These are phyloP conservation scores for Diplodia mutila DNA, from an alignment of 2,329 filamentous ascomycete genomes.

Conservation along the genomic window DNA sequence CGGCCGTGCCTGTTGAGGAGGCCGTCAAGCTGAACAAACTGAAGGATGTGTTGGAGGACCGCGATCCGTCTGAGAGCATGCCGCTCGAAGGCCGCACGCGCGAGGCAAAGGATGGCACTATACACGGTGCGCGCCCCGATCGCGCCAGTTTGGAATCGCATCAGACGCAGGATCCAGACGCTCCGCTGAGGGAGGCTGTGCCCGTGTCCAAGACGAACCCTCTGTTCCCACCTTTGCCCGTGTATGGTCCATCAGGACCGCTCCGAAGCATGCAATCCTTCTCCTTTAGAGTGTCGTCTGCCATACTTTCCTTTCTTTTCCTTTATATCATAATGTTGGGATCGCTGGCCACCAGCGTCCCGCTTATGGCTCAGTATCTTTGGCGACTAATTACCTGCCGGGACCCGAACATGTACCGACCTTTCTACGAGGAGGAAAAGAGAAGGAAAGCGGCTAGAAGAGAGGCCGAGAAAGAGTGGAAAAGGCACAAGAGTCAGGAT, in stretches of 20 bases:
- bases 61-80: slow-evolving; percentile 38
- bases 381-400: slow-evolving; percentile 61
- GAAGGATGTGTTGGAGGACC: slow-evolving; percentile 54
- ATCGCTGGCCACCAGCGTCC: slow-evolving; percentile 69
- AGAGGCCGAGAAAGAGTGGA: slow-evolving; percentile 67
- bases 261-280: slow-evolving; percentile 68
- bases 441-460: slow-evolving; percentile 61
- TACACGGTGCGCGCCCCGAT: slow-evolving; percentile 42
- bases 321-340: slow-evolving; percentile 76
- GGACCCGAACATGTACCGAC: slow-evolving; percentile 63
- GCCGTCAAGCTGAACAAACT: slow-evolving; percentile 70
- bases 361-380: slow-evolving; percentile 53
- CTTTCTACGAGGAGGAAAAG: slow-evolving; percentile 75
- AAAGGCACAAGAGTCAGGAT: slow-evolving; percentile 43
- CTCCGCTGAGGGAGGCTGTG: slow-evolving; percentile 47
- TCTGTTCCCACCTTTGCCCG: slow-evolving; percentile 80
- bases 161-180: slow-evolving; percentile 50
- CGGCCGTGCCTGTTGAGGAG: slow-evolving; percentile 70
- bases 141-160: slow-evolving; percentile 35
- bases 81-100: slow-evolving; percentile 38
- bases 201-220: slow-evolving; percentile 75
- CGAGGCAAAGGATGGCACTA: slow-evolving; percentile 48
- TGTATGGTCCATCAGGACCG: slow-evolving; percentile 75
- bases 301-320: slow-evolving; percentile 77
- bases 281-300: slow-evolving; percentile 68